Conservation (phyloP, 495 filamentous ascomycete species). For the Coniosporium apollinis region DNA sequence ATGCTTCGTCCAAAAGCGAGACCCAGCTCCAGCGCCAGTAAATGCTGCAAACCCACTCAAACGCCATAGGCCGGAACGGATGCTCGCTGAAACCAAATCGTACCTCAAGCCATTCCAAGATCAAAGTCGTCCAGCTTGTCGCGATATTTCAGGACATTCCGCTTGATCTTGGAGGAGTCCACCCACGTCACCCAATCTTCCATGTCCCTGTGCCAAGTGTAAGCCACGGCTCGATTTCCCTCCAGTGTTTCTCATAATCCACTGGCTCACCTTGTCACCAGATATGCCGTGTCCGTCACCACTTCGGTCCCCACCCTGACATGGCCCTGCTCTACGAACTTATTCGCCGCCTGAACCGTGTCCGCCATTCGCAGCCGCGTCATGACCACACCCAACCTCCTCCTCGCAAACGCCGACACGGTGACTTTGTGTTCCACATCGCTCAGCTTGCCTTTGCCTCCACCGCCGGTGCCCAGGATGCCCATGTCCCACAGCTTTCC, state of each 20-base stretch:
- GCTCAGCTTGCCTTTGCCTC: conserved; percentile 45
- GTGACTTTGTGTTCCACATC: conserved; percentile 75
- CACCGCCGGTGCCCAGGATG: conserved; percentile 38
- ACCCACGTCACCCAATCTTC: conserved; percentile 98
- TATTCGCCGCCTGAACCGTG: conserved; percentile 61
- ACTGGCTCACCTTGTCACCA: conserved; percentile 48
- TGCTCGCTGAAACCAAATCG: not conserved
- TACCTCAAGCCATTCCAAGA: conserved; percentile 38
- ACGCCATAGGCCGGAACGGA: not conserved
- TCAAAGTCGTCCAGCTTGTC: conserved; percentile 96
- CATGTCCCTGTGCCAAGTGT: conserved; percentile 41
- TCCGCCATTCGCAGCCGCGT: conserved; percentile 77
- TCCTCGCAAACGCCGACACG: conserved; percentile 65
- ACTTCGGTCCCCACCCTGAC: conserved; percentile 86
- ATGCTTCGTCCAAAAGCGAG: too few relatives aligned
- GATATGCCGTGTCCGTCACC: conserved; percentile 66
- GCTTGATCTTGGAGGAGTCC: conserved; percentile 90
- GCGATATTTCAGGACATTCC: conserved; percentile 79
- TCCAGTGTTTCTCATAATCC: conserved; percentile 10
- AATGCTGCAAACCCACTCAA: not conserved
- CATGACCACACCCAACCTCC: conserved; percentile 75
- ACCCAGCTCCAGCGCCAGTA: not conserved
- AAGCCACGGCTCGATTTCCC: conserved; percentile 8
- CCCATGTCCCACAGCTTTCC: conserved; percentile 88
- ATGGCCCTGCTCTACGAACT: conserved; percentile 89